phyloP scores from a whole-genome alignment of 495 filamentous ascomycete genomes.

The Hyaloscypha bicolor region DNA sequence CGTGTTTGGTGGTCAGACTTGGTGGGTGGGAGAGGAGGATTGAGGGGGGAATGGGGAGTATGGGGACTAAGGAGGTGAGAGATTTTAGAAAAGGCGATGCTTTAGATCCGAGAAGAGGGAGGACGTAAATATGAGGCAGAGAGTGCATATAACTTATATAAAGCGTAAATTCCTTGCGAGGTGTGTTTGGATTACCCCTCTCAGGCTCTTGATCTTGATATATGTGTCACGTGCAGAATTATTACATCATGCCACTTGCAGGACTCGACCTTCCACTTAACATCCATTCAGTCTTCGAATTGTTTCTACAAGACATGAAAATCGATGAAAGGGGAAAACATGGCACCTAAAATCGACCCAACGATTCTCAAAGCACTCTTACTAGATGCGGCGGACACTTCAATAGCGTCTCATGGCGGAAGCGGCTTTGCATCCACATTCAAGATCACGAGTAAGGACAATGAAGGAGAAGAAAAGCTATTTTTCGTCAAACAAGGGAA shows the following conservation, averaged over 20 bases:
- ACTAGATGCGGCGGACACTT: conserved; percentile 60
- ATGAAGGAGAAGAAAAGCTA: conserved; percentile 53
- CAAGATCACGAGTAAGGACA: conserved; percentile 58
- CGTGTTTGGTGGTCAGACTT: conserved; percentile 86
- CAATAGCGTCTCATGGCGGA: conserved; percentile 65
- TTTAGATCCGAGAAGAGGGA: conserved; percentile 70
- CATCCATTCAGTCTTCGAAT: not conserved
- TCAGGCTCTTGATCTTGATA: not conserved
- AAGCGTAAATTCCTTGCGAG: not conserved
- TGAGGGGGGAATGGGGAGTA: conserved; percentile 83
- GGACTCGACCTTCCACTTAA: not conserved
- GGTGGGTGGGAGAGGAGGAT: conserved; percentile 93
- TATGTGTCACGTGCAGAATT: not conserved
- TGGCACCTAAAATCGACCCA: conserved; percentile 51
- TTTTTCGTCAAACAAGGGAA: conserved; percentile 84
- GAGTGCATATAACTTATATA: conserved; percentile 9
- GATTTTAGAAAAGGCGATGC: conserved; percentile 86
- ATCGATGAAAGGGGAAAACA: conserved; percentile 8
- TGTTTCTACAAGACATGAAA: not conserved
- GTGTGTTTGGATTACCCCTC: not conserved
- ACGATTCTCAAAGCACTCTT: conserved; percentile 67
- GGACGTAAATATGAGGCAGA: conserved; percentile 17
- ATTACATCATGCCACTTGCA: conserved; percentile 4
- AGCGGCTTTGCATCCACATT: conserved; percentile 75
- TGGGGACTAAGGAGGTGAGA: conserved; percentile 88